These are phyloP conservation scores for Wickerhamomyces bovis DNA, from an alignment of 805 yeast species.

Conservation along the genomic window DNA sequence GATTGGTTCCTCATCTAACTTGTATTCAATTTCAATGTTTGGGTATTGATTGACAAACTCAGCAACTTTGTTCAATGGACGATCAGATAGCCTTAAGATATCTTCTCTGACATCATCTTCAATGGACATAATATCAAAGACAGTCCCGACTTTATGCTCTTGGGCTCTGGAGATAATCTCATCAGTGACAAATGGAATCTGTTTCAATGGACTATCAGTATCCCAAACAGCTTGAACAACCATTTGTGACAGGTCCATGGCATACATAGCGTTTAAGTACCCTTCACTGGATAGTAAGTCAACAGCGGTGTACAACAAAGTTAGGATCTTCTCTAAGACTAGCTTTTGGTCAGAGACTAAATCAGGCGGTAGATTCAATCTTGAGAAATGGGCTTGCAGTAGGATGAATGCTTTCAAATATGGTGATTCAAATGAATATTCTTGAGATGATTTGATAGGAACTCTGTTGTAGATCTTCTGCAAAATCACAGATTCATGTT, in stretches of 20 bases:
- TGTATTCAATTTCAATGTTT: constrained; percentile 63
- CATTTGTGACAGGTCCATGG: constrained; percentile 89
- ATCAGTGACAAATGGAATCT: constrained; percentile 64
- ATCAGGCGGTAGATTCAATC: constrained; percentile 58
- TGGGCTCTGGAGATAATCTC: constrained; percentile 49
- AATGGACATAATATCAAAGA: constrained; percentile 68
- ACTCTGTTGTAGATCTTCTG: constrained; percentile 46
- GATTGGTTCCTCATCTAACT: constrained; percentile 38
- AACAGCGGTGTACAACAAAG: constrained; percentile 57
- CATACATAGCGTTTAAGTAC: constrained; percentile 64
- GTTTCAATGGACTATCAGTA: constrained; percentile 69
- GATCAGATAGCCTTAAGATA: constrained; percentile 49
- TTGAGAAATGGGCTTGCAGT: constrained; percentile 75
- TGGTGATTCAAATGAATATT: constrained; percentile 38
- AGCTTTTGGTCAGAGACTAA: constrained; percentile 48
- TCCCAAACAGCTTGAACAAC: constrained; percentile 83
- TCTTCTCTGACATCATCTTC: constrained; percentile 71
- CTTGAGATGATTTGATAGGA: constrained; percentile 51
- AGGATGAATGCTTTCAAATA: constrained; percentile 66
- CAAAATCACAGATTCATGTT: constrained; percentile 48
- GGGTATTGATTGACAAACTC: constrained; percentile 89
- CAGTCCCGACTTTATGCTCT: constrained; percentile 53
- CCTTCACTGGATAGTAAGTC: constrained; percentile 83
- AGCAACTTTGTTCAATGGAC: constrained; percentile 61
- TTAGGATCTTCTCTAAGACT: constrained; percentile 44